Conservation (phyloP, 2,329 filamentous ascomycete species). For the Davidsoniella neocaledoniae region DNA sequence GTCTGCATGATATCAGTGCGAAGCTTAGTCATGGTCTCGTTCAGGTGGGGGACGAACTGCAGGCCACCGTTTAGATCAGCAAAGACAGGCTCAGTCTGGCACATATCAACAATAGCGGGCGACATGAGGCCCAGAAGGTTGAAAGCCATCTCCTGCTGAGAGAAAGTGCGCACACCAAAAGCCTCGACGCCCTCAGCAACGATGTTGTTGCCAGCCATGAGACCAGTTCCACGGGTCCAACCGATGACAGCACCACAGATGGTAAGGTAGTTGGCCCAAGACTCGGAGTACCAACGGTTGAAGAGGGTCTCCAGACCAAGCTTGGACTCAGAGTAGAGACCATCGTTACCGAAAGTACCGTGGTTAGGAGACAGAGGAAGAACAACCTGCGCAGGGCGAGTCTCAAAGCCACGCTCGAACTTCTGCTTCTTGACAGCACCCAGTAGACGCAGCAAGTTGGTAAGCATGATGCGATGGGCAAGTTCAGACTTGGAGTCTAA, state of each 20-base stretch:
- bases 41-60: conserved; percentile 92
- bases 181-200: conserved; percentile 94
- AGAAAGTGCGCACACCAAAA: conserved; percentile 94
- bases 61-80: conserved; percentile 95
- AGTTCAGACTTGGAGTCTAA: conserved; percentile 97
- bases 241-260: conserved; percentile 97
- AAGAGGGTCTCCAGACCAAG: conserved; percentile 92
- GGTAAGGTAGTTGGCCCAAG: conserved; percentile 92
- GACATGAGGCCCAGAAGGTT: conserved; percentile 95
- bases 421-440: conserved; percentile 87
- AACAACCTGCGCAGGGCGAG: conserved; percentile 89
- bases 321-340: conserved; percentile 96
- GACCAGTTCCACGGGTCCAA: conserved; percentile 94
- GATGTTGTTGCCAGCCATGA: conserved; percentile 97
- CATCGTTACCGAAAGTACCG: conserved; percentile 94
- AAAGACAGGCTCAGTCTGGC: conserved; percentile 88
- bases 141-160: conserved; percentile 98
- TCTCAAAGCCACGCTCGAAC: conserved; percentile 73
- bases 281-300: conserved; percentile 96
- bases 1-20: conserved; percentile 92
- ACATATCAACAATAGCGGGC: conserved; percentile 81
- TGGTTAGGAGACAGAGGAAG: conserved; percentile 94
- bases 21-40: conserved; percentile 82
- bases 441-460: conserved; percentile 82
- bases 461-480: conserved; percentile 97